A percentile compares a stretch with the other conserved stretches of the same genome.
These are phyloP conservation scores for Debaryomyces hansenii DNA, from an alignment of 805 yeast genomes.

Conservation along the genomic window DNA sequence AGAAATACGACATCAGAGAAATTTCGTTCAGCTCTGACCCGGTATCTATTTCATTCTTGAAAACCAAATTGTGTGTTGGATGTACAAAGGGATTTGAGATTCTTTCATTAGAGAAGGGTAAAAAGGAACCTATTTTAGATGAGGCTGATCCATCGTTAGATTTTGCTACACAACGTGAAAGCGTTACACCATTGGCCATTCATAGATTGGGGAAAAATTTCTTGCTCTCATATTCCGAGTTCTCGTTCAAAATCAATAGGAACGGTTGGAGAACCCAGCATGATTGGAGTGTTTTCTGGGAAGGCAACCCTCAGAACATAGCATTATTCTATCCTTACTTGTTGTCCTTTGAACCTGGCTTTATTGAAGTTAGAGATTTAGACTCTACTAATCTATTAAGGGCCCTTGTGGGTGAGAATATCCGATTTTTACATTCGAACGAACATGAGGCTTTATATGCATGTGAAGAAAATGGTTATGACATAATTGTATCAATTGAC, in stretches of 20 bases:
- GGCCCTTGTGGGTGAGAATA: conserved; percentile 90
- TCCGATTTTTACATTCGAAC: conserved; percentile 81
- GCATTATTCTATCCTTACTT: conserved; percentile 94
- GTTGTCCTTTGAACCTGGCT: conserved; percentile 83
- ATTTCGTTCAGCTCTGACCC: conserved; percentile 86
- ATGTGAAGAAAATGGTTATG: conserved; percentile 87
- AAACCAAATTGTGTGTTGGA: conserved; percentile 88
- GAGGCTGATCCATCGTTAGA: conserved; percentile 98
- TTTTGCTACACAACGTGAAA: conserved; percentile 80
- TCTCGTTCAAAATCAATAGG: conserved; percentile 89
- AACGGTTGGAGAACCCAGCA: conserved; percentile 97
- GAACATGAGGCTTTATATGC: conserved; percentile 94
- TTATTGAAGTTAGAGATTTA: conserved; percentile 90
- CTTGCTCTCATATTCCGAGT: conserved; percentile 84
- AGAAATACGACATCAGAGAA: conserved; percentile 69
- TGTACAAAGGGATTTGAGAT: conserved; percentile 97
- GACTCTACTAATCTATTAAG: conserved; percentile 83
- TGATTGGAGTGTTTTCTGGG: conserved; percentile 95
- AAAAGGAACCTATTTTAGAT: conserved; percentile 85
- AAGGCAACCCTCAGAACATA: conserved; percentile 89
- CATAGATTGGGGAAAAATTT: conserved; percentile 89
- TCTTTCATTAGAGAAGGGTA: conserved; percentile 78
- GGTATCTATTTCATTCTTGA: conserved; percentile 84
- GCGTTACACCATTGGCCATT: conserved; percentile 83
- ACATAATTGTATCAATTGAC: conserved; percentile 88